A percentile compares a stretch with the other conserved stretches of the same genome.
Conservation (phyloP, 1,139 yeast species). For the Pichia norvegensis region DNA sequence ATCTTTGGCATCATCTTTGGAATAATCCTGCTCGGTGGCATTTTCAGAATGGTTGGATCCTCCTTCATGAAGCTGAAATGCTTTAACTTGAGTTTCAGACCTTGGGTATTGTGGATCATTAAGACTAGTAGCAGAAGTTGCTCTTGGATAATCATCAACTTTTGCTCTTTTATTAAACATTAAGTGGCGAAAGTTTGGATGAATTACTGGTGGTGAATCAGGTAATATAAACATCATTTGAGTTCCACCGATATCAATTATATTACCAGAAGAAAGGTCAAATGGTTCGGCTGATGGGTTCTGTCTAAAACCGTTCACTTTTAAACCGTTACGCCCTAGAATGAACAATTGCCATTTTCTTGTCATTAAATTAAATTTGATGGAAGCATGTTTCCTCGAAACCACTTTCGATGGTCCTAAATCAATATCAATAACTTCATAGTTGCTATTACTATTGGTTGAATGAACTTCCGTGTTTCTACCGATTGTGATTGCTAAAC, state of each 20-base stretch:
- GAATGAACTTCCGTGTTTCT: constrained; percentile 57
- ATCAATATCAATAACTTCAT: constrained; percentile 66
- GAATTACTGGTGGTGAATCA: constrained; percentile 69
- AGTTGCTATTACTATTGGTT: constrained; percentile 8
- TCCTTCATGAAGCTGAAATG: constrained; percentile 39
- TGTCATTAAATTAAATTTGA: constrained; percentile 64
- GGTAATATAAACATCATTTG: constrained; percentile 99
- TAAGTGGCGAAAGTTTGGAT: constrained; percentile 41
- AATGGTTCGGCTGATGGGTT: constrained; percentile 38
- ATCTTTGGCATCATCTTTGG: constrained; percentile 85
- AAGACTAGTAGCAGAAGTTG: background rate
- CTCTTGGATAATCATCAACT: constrained; percentile 1
- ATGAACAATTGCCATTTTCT: constrained; percentile 83
- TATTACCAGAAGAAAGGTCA: constrained; percentile 72
- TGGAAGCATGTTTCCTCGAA: constrained; percentile 79
- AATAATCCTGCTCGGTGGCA: constrained; percentile 53
- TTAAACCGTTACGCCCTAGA: constrained; percentile 86
- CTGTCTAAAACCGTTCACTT: constrained; percentile 65
- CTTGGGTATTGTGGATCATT: constrained; percentile 10
- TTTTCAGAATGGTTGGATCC: constrained; percentile 14
- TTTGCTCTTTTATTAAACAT: constrained; percentile 27
- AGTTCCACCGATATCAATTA: constrained; percentile 90
- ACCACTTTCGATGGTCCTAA: constrained; percentile 96
- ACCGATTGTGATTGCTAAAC: constrained; percentile 73
- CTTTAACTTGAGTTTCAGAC: constrained; percentile 28